Conservation (phyloP, 805 yeast species). For the Kodamaea kaohsiungensis region DNA sequence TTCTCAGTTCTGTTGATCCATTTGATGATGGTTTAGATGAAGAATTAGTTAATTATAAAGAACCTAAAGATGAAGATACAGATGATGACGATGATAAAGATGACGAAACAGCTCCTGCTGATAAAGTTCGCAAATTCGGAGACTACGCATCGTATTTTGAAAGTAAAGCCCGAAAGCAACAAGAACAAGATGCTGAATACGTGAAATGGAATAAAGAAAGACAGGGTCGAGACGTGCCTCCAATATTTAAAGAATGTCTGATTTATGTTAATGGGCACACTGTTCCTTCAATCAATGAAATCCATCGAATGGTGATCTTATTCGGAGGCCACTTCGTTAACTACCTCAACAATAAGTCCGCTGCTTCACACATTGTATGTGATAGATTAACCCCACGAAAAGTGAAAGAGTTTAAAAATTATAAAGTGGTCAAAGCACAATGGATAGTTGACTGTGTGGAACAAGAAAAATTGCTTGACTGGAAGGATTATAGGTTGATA, state of each 20-base stretch:
- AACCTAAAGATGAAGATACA: background rate
- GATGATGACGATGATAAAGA: slow-evolving; percentile 1
- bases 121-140: slow-evolving; percentile 55
- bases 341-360: slow-evolving; percentile 66
- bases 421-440: slow-evolving; percentile 74
- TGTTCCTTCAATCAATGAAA: slow-evolving; percentile 68
- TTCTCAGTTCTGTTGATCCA: slow-evolving; percentile 24
- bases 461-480: slow-evolving; percentile 50
- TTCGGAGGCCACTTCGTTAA: slow-evolving; percentile 82
- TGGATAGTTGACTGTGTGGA: slow-evolving; percentile 77
- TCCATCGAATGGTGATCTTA: slow-evolving; percentile 68
- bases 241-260: slow-evolving; percentile 60
- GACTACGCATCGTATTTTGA: slow-evolving; percentile 66
- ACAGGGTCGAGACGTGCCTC: slow-evolving; percentile 16
- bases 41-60: slow-evolving; percentile 11
- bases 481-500: slow-evolving; percentile 67
- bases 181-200: slow-evolving; percentile 51
- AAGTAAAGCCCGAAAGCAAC: slow-evolving; percentile 64
- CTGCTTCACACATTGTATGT: slow-evolving; percentile 85
- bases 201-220: slow-evolving; percentile 49
- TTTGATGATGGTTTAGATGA: slow-evolving; percentile 28
- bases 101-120: slow-evolving; percentile 11
- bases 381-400: slow-evolving; percentile 78
- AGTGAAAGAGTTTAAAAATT: slow-evolving; percentile 59
- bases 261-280: slow-evolving; percentile 92